phyloP scores from a whole-genome alignment of 2,329 filamentous ascomycete species.

The Pyrenophora tritici-repentis region DNA sequence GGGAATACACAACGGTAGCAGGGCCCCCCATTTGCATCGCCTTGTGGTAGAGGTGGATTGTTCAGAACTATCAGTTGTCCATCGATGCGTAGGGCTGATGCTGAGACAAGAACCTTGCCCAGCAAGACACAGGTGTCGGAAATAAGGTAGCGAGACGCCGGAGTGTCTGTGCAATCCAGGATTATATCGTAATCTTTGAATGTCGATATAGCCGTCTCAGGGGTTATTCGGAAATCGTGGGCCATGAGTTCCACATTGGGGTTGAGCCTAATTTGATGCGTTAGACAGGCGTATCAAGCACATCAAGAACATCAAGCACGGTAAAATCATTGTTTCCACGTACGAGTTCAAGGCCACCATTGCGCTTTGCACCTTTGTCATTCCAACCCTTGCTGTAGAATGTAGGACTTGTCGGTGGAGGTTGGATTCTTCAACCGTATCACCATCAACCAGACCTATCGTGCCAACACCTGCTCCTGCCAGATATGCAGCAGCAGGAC shows the following conservation, averaged over 20 bases:
- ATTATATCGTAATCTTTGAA: slow-evolving; percentile 78
- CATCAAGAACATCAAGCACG: neutral
- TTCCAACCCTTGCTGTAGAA: slow-evolving; percentile 69
- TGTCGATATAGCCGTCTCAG: slow-evolving; percentile 69
- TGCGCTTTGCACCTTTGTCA: slow-evolving; percentile 79
- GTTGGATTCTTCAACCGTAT: slow-evolving; percentile 86
- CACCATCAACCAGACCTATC: slow-evolving; percentile 84
- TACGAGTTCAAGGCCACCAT: slow-evolving; percentile 51
- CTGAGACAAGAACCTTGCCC: slow-evolving; percentile 80
- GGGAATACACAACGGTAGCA: slow-evolving; percentile 96
- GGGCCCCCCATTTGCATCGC: slow-evolving; percentile 67
- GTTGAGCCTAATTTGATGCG: slow-evolving; percentile 64
- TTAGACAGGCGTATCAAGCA: slow-evolving; percentile 11
- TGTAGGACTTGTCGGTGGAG: slow-evolving; percentile 92
- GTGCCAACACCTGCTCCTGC: slow-evolving; percentile 85
- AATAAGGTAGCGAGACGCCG: slow-evolving; percentile 87
- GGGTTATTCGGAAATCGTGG: slow-evolving; percentile 67
- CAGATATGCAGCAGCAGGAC: slow-evolving; percentile 89
- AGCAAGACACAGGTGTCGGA: slow-evolving; percentile 86
- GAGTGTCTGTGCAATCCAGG: slow-evolving; percentile 94
- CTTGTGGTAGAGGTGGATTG: slow-evolving; percentile 68
- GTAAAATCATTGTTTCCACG: slow-evolving; percentile 24
- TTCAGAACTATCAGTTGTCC: slow-evolving; percentile 91
- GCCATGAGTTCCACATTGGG: slow-evolving; percentile 68
- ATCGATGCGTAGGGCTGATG: slow-evolving; percentile 84